Evolutionary conservation across 176 grass and related monocot genomes (phyloP).

Genomic region (Aegilops tauschii): DNA sequence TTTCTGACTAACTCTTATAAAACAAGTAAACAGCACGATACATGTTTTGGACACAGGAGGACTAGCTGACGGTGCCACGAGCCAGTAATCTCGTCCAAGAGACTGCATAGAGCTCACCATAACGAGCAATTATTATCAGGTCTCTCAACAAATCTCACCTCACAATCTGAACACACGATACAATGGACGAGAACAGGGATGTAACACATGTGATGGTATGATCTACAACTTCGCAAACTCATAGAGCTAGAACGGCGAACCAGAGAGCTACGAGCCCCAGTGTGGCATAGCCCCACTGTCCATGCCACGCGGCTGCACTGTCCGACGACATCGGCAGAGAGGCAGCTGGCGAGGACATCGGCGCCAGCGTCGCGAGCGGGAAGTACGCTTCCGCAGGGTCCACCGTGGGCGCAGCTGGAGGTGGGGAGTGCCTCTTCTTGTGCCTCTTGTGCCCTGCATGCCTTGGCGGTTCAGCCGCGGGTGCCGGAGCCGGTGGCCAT

Average conservation of each 20-base stretch:
- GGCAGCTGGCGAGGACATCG: constrained; percentile 24
- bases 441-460: constrained; percentile 32
- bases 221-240: not conserved
- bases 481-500: not conserved
- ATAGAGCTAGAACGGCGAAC: not conserved
- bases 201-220: not conserved
- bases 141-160: not conserved
- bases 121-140: not conserved
- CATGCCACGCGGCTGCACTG: not conserved
- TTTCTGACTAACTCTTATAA: too few species aligned
- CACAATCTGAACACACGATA: not conserved
- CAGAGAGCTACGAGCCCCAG: not conserved
- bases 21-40: not conserved
- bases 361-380: constrained; percentile 12
- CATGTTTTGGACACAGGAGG: not conserved
- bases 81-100: not conserved
- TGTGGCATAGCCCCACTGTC: not conserved
- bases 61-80: not conserved
- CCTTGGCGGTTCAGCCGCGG: not conserved
- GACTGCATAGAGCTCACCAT: not conserved
- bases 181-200: not conserved
- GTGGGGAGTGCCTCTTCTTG: constrained; percentile 24
- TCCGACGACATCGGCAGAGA: constrained; percentile 11
- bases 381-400: constrained; percentile 18
- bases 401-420: not conserved